Percentiles rank a stretch among this genome's conserved stretches.
Conservation (phyloP, 2,329 filamentous ascomycete species). For the Capronia coronata region DNA sequence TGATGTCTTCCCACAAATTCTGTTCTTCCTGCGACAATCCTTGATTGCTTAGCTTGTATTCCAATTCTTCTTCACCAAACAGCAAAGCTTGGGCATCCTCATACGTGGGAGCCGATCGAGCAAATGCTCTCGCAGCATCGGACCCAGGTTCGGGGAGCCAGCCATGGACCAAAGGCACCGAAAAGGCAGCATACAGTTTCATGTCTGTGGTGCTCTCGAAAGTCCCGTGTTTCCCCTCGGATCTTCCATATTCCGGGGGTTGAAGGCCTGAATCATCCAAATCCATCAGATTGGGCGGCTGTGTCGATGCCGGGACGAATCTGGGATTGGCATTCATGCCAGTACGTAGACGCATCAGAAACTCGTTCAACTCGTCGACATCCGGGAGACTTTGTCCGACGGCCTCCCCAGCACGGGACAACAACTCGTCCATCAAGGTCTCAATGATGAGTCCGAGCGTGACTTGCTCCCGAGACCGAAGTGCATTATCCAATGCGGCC, state of each 20-base stretch:
- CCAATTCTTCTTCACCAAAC: slow-evolving; percentile 82
- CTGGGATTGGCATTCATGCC: slow-evolving; percentile 98
- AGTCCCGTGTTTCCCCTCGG: slow-evolving; percentile 50
- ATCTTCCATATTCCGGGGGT: slow-evolving; percentile 14
- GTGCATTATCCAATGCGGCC: slow-evolving; percentile 68
- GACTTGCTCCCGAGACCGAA: slow-evolving; percentile 77
- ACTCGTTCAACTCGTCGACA: slow-evolving; percentile 78
- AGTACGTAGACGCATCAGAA: slow-evolving; percentile 81
- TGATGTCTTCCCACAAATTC: slow-evolving; percentile 71
- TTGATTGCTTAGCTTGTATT: slow-evolving; percentile 62
- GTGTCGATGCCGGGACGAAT: slow-evolving; percentile 58
- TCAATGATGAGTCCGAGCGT: slow-evolving; percentile 79
- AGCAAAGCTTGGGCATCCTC: slow-evolving; percentile 87
- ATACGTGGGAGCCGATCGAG: slow-evolving; percentile 71
- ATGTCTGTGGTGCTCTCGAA: slow-evolving; percentile 88
- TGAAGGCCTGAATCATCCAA: slow-evolving; percentile 25
- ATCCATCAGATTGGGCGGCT: slow-evolving; percentile 40
- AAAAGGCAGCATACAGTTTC: slow-evolving; percentile 83
- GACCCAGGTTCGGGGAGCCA: slow-evolving; percentile 67
- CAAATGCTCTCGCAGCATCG: slow-evolving; percentile 61
- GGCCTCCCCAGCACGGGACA: slow-evolving; percentile 63
- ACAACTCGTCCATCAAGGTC: slow-evolving; percentile 87
- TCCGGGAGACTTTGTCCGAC: slow-evolving; percentile 61
- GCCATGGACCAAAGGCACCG: slow-evolving; percentile 81
- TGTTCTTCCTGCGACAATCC: slow-evolving; percentile 69